A percentile compares a stretch with the other conserved stretches of the same genome.
Evolutionary conservation across 306 rosid species (phyloP).

Genomic region (Prunus campanulata): DNA sequence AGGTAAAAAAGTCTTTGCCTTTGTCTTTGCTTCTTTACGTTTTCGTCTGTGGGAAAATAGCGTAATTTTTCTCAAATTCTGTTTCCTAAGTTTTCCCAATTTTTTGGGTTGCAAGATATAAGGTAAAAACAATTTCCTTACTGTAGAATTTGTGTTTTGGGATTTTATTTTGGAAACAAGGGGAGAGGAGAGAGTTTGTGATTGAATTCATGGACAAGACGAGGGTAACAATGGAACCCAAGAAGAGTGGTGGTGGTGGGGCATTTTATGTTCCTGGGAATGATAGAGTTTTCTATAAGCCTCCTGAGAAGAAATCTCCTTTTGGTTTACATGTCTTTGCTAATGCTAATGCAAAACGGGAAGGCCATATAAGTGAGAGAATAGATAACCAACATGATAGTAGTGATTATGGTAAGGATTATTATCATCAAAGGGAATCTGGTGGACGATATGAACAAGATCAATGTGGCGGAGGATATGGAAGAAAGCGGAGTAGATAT

Average conservation of each 20-base stretch:
- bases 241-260: slow-evolving; percentile 37
- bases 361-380: slow-evolving; percentile 45
- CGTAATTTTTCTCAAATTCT: too few relatives aligned
- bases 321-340: slow-evolving; percentile 65
- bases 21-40: too few relatives aligned
- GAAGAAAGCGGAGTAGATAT: slow-evolving; percentile 54
- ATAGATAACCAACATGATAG: slow-evolving; percentile 43
- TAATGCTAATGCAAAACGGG: slow-evolving; percentile 58
- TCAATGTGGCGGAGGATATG: slow-evolving; percentile 34
- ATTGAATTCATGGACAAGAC: background rate
- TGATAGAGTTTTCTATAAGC: slow-evolving; percentile 55
- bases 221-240: slow-evolving; percentile 47
- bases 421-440: background rate
- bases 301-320: slow-evolving; percentile 61
- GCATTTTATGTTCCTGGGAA: slow-evolving; percentile 73
- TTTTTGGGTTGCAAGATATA: too few relatives aligned
- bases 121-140: background rate
- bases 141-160: background rate
- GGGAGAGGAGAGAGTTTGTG: background rate
- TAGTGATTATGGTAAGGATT: slow-evolving; percentile 14
- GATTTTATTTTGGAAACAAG: background rate
- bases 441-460: slow-evolving; percentile 39
- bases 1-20: background rate
- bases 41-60: too few relatives aligned
- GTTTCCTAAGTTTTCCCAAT: too few relatives aligned